Percentiles rank a stretch among this genome's conserved stretches.
Evolutionary conservation across 148 eudicot species (phyloP).

Genomic region (Cornus controversa): DNA sequence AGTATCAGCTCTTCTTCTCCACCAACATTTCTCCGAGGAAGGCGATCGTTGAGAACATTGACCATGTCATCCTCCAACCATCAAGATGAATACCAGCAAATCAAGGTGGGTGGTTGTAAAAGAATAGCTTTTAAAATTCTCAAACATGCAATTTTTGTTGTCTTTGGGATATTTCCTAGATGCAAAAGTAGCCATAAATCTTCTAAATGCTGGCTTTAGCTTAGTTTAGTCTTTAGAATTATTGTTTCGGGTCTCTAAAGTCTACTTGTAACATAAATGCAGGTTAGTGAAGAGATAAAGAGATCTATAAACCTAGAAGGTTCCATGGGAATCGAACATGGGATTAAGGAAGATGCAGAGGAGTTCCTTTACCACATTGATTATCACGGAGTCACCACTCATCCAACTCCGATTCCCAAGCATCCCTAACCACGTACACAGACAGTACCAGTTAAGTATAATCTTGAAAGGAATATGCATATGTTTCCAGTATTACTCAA

Average conservation of each 20-base stretch:
- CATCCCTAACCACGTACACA: slow-evolving; percentile 47
- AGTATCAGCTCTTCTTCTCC: slow-evolving; percentile 9
- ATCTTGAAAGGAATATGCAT: not conserved
- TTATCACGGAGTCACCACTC: slow-evolving; percentile 66
- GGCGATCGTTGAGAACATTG: slow-evolving; percentile 25
- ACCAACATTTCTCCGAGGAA: slow-evolving; percentile 1
- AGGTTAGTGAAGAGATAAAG: slow-evolving; percentile 21
- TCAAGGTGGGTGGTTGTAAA: slow-evolving; percentile 30
- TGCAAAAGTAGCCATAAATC: no score
- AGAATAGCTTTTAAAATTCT: no score
- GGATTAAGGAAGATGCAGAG: slow-evolving; percentile 18
- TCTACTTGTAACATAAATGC: slow-evolving; percentile 6
- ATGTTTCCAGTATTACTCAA: not conserved
- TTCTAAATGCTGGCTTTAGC: no score
- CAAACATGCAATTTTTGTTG: no score
- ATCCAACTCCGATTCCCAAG: slow-evolving; percentile 46
- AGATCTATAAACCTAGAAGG: slow-evolving; percentile 9
- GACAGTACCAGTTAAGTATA: not conserved
- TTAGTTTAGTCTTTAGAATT: no score
- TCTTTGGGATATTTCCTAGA: no score
- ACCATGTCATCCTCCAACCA: slow-evolving; percentile 8
- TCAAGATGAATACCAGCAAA: not conserved
- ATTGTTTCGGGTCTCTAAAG: not conserved
- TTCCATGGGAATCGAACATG: slow-evolving; percentile 6
- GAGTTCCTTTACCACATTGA: slow-evolving; percentile 56